These are phyloP conservation scores for Malus asiatica DNA, from an alignment of 306 rosid genomes.

Conservation along the genomic window DNA sequence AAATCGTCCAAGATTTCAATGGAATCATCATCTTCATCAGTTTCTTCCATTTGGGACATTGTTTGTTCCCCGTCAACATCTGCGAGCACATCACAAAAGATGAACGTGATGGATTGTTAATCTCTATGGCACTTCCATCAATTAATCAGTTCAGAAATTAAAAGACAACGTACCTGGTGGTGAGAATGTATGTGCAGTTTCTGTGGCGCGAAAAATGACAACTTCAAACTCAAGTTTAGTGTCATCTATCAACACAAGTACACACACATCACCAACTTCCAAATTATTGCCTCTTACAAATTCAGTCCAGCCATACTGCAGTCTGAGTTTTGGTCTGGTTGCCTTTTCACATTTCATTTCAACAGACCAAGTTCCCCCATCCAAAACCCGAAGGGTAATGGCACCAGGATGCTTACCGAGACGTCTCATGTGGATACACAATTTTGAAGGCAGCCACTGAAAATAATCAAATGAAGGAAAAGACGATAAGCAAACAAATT, in stretches of 20 bases:
- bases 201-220: not conserved
- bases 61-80: not conserved
- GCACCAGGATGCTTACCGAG: not conserved
- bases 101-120: not conserved
- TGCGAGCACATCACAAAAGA: not conserved
- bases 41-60: not conserved
- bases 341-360: not conserved
- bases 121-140: not conserved
- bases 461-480: too few relatives aligned
- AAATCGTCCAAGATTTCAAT: not conserved
- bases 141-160: not conserved
- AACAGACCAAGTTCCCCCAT: not conserved
- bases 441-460: too few relatives aligned
- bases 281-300: conserved; percentile 14
- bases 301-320: not conserved
- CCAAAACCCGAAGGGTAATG: not conserved
- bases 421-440: not conserved
- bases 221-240: not conserved
- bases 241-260: not conserved
- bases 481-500: too few relatives aligned
- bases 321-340: not conserved
- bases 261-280: conserved; percentile 6
- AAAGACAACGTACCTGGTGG: not conserved
- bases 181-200: not conserved
- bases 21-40: not conserved